Evolutionary conservation across 78 protist species (phyloP), one percentile per base, ranked within the genome.

Genomic region (Isochrysis galbana): DNA sequence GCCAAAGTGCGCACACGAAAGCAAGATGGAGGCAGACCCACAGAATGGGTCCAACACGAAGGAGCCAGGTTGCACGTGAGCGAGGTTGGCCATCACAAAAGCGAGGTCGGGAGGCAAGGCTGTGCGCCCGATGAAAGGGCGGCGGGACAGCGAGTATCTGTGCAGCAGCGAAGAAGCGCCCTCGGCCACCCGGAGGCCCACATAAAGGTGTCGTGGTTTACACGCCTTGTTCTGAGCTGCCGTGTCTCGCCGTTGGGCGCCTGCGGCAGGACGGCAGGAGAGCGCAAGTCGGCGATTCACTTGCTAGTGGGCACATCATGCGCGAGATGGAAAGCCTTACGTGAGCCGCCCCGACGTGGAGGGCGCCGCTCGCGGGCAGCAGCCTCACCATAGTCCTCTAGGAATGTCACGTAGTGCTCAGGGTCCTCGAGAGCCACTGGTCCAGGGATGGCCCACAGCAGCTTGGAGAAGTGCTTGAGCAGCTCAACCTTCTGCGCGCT

Each of bases 41-140:
- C 91, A 89, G 45, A 89, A 89, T 22, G 91, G 91, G 45, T 89
- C 91, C 41, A 67, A 32, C 26, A 89, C 83, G 26, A 4, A 5
- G 19, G 5, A 4, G 69, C 91, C 91, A 11, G 83, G 91, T 39
- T 22, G 55, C 38, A 67, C 77, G 54, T 48, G 86, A 44, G 86
- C 86, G 1, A 3, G 5, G 86, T 41, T 77, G 47, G 86, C 86
- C 47, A 77, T 39, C 86, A 77, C 1, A 5, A 41, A 23, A 10
- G 86, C 5, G n/a, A 41, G 47, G 1, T 77, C 86, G 29, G 86
- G 29, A 29, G 86, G 86, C 86, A 77, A 46, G 32, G 42, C 25
- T 32, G 86, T 77, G n/a, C 45, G 2, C 36, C 45, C 42, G 42
- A 41, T 5, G 47, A 2, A 23, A 1, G 21, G 23, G 46, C 86